Percentiles rank a stretch among this genome's conserved stretches.
Conservation (phyloP, 441 rosid genomes). For the Populus hybrid region DNA sequence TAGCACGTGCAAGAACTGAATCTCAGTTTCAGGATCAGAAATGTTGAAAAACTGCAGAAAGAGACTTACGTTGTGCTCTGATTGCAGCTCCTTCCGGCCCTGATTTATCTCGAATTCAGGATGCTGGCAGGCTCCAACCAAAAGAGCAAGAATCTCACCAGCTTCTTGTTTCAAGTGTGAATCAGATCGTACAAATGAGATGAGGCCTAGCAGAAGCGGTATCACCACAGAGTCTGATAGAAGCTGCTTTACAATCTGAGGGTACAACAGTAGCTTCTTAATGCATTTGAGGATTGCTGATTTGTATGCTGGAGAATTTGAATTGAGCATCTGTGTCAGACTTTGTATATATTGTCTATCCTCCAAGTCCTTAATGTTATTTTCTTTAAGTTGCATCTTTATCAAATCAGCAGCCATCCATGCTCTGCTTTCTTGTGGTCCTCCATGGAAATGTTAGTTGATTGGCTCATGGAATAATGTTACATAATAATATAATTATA, state of each 20-base stretch:
- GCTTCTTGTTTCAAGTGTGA: constrained; percentile 39
- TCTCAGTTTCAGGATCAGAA: constrained; percentile 31
- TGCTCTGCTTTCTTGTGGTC: constrained; percentile 43
- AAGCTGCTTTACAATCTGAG: constrained; percentile 35
- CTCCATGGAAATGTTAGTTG: constrained; percentile 17
- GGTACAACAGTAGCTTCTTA: constrained; percentile 37
- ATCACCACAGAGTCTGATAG: constrained; percentile 35
- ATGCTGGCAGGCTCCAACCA: constrained; percentile 32
- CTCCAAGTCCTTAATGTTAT: constrained; percentile 31
- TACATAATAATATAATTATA: too few relatives aligned
- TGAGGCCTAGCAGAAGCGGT: constrained; percentile 36
- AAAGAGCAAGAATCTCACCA: constrained; percentile 42
- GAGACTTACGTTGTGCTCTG: constrained; percentile 40
- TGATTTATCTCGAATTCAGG: constrained; percentile 35
- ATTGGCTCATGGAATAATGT: not conserved
- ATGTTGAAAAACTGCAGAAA: constrained; percentile 32
- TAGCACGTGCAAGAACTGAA: constrained; percentile 46
- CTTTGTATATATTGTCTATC: constrained; percentile 34
- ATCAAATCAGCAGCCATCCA: constrained; percentile 45
- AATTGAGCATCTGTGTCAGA: constrained; percentile 43
- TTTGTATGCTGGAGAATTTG: constrained; percentile 39
- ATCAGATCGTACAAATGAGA: constrained; percentile 33
- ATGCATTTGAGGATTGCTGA: constrained; percentile 41
- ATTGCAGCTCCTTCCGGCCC: constrained; percentile 47
- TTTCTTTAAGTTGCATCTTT: constrained; percentile 42